These are phyloP conservation scores for Cocos nucifera DNA, from an alignment of 176 grass and related monocot species.

Conservation along the genomic window DNA sequence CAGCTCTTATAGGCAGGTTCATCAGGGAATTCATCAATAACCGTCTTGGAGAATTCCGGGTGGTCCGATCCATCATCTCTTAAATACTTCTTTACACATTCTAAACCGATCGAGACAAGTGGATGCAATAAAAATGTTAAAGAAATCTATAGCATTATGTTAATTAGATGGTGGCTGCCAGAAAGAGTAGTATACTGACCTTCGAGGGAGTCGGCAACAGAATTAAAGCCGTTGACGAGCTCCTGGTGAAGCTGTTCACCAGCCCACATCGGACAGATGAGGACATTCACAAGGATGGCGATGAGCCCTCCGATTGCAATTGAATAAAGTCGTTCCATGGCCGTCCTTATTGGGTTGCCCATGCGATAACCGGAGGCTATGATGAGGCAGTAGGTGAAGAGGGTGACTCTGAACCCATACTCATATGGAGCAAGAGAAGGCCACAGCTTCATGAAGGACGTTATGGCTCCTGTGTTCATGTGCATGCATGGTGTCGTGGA, in stretches of 20 bases:
- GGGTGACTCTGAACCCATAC: constrained; percentile 40
- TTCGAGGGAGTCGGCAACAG: constrained; percentile 36
- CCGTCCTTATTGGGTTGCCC: constrained; percentile 17
- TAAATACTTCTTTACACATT: constrained; percentile 40
- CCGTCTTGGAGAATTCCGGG: background rate
- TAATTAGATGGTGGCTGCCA: background rate
- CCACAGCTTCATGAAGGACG: constrained; percentile 52
- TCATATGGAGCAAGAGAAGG: constrained; percentile 36
- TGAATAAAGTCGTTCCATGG: constrained; percentile 35
- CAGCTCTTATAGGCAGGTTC: constrained; percentile 27
- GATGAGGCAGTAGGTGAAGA: constrained; percentile 60
- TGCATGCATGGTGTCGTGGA: too few relatives aligned
- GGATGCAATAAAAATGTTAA: background rate
- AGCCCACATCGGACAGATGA: constrained; percentile 47
- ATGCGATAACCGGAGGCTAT: constrained; percentile 35
- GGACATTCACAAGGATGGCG: constrained; percentile 33
- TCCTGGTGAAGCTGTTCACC: constrained; percentile 59
- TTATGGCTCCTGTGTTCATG: constrained; percentile 27
- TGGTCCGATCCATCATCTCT: constrained; percentile 1
- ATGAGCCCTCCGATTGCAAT: constrained; percentile 35
- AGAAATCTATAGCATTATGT: background rate
- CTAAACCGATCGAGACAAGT: constrained; percentile 4
- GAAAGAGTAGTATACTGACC: constrained; percentile 10
- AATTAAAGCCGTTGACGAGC: constrained; percentile 34
- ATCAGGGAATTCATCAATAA: constrained; percentile 11